A percentile compares a stretch with the other conserved stretches of the same genome.
Evolutionary conservation across 345 rosid genomes (phyloP).

Genomic region (Populus ilicifolia): DNA sequence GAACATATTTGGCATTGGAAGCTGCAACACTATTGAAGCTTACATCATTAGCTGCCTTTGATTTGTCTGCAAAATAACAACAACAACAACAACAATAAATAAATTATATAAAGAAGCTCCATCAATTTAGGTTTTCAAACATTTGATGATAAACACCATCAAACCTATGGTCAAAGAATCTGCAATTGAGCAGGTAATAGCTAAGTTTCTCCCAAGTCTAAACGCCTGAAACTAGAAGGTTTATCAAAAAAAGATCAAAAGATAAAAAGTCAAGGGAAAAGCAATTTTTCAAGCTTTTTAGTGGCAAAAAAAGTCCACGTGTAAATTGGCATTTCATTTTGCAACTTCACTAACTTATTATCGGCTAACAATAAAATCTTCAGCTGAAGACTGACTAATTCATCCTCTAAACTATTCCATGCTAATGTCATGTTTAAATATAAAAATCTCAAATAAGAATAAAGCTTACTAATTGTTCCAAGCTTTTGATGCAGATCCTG

Average conservation of each 20-base stretch:
- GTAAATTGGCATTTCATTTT: neutral
- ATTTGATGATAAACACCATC: neutral
- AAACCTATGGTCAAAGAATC: neutral
- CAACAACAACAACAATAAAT: neutral
- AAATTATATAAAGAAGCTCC: neutral
- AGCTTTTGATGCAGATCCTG: slow-evolving; percentile 83
- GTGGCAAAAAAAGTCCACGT: neutral
- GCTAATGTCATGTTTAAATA: neutral
- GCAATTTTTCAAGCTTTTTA: neutral
- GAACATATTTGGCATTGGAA: slow-evolving; percentile 31
- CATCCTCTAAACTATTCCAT: neutral
- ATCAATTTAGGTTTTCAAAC: slow-evolving; percentile 19
- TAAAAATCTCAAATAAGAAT: neutral
- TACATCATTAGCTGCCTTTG: slow-evolving; percentile 33
- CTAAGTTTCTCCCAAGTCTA: neutral
- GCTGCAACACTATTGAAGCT: slow-evolving; percentile 17
- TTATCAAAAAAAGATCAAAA: neutral
- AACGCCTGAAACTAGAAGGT: neutral
- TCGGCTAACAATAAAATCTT: neutral
- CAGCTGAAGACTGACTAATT: neutral
- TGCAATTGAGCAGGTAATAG: neutral
- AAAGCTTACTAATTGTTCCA: slow-evolving; percentile 49
- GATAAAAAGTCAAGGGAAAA: neutral
- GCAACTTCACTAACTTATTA: neutral
- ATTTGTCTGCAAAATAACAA: slow-evolving; percentile 49